Evolutionary conservation across 306 rosid genomes (phyloP).

Genomic region (Trifolium fragiferum): DNA sequence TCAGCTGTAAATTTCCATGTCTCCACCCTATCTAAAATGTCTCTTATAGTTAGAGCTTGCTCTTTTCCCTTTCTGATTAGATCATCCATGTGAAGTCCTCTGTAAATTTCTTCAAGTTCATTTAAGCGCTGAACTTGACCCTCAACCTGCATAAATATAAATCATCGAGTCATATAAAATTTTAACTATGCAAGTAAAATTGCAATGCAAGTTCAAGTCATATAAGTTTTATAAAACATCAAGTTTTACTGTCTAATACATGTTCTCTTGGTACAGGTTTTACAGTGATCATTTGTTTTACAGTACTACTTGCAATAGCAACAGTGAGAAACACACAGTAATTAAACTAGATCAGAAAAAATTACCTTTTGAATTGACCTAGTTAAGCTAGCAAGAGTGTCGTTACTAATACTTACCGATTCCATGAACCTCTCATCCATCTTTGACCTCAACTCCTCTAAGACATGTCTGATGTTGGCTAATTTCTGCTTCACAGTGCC

Average conservation of each 20-base stretch:
- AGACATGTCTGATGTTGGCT: slow-evolving; percentile 59
- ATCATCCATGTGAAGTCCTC: slow-evolving; percentile 84
- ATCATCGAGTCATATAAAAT: slow-evolving; percentile 14
- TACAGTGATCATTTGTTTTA: slow-evolving; percentile 21
- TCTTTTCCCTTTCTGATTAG: slow-evolving; percentile 79
- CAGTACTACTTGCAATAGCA: not conserved
- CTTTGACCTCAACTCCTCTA: slow-evolving; percentile 77
- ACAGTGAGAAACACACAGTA: slow-evolving; percentile 15
- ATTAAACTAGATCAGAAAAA: slow-evolving; percentile 32
- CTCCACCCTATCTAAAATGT: slow-evolving; percentile 85
- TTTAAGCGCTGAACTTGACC: slow-evolving; percentile 73
- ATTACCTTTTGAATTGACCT: slow-evolving; percentile 75
- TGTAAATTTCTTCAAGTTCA: slow-evolving; percentile 79
- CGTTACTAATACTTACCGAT: slow-evolving; percentile 74
- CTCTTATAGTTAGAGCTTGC: slow-evolving; percentile 84
- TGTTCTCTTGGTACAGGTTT: slow-evolving; percentile 19
- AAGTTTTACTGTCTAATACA: not conserved
- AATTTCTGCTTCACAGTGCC: slow-evolving; percentile 79
- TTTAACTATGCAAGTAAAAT: slow-evolving; percentile 16
- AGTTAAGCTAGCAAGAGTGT: slow-evolving; percentile 79
- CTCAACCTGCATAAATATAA: slow-evolving; percentile 54
- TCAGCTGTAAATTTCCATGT: slow-evolving; percentile 81
- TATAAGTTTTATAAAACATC: slow-evolving; percentile 22
- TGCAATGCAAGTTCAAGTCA: slow-evolving; percentile 32
- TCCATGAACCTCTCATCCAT: slow-evolving; percentile 63